Base-by-base conservation (phyloP, 768 basidiomycete genomes). In the Lactarius quietus region DNA sequence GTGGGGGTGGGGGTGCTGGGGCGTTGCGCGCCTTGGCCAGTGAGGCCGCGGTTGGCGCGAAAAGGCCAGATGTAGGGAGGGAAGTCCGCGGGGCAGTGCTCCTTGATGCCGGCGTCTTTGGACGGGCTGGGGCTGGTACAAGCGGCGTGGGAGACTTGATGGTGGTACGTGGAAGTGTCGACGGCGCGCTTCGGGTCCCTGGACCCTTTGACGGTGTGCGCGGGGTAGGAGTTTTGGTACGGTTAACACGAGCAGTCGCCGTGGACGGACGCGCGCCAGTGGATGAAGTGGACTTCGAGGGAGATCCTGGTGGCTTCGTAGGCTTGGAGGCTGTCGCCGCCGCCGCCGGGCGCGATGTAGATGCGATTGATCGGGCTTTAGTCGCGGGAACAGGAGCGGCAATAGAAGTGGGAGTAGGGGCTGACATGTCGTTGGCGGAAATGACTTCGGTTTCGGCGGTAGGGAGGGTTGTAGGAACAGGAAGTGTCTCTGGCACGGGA, bases 11-110 rank as follows among this genome's bases (percentile, higher is more conserved):
- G 0, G 85, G 80, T 8, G 79, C 76, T 9, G 77, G 78, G 0
- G 82, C 80, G 70, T 82, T 84, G 57, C 89, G 86, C 38, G 87
- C 80, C 57, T 80, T 83, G 0, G 92, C 92, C 9, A 93, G 83
- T 10, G 90, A 91, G 3, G 91, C 89, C 0, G 90, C 92, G 1
- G 92, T 93, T 0, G 92, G 92, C 8, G 92, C 90, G 71, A 88
- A 92, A 26, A 92, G 74, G 15, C 89, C 86, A 2, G 84, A 78
- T 6, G 85, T 83, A 3, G 87, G 35, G n/a, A 61, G n/a, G 35
- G 59, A 36, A 41, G 59, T 43, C 18, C 57, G 57, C 4, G 48
- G 51, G 7, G 35, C 18, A 38, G 38, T 59, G 70, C n/a, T 52
- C 26, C 33, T 65, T 29, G 60, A 54, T 3, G 72, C 45, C 41